phyloP scores from a whole-genome alignment of 1,284 basidiomycete genomes.

The Ganoderma multipileum region DNA sequence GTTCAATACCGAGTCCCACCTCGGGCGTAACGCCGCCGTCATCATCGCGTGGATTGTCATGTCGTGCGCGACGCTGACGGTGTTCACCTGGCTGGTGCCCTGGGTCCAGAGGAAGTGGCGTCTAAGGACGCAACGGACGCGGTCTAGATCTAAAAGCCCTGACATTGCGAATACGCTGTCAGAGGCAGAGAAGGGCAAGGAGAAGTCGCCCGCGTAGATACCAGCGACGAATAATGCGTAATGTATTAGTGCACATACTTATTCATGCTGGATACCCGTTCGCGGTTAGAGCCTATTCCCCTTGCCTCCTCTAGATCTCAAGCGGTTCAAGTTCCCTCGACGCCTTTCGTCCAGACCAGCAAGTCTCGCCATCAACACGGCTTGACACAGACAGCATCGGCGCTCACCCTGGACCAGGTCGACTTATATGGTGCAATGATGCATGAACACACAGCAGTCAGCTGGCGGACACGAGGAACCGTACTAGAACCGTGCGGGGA shows the following conservation, averaged over 20 bases:
- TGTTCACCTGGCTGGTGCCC: slow-evolving; percentile 50
- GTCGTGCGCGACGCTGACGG: slow-evolving; percentile 45
- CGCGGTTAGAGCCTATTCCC: neutral
- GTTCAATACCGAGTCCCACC: slow-evolving; percentile 54
- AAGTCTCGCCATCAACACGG: too few relatives aligned
- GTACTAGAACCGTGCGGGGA: too few relatives aligned
- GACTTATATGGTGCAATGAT: too few relatives aligned
- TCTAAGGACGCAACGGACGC: slow-evolving; percentile 1
- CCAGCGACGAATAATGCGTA: neutral
- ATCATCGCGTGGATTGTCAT: slow-evolving; percentile 53
- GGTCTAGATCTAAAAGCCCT: slow-evolving; percentile 4
- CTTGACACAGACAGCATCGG: too few relatives aligned
- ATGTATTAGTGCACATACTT: neutral
- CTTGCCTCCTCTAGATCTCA: neutral
- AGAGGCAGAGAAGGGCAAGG: slow-evolving; percentile 11
- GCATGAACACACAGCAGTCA: too few relatives aligned
- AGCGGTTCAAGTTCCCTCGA: too few relatives aligned
- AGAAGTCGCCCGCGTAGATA: slow-evolving; percentile 8
- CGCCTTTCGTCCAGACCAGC: too few relatives aligned
- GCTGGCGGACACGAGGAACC: too few relatives aligned
- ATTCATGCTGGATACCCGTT: neutral
- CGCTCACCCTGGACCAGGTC: too few relatives aligned
- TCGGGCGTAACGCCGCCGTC: slow-evolving; percentile 53
- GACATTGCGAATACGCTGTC: slow-evolving; percentile 2
- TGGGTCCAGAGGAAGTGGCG: slow-evolving; percentile 27